Evolutionary conservation across 495 filamentous ascomycete genomes (phyloP).

Genomic region (Daldinia decipiens): DNA sequence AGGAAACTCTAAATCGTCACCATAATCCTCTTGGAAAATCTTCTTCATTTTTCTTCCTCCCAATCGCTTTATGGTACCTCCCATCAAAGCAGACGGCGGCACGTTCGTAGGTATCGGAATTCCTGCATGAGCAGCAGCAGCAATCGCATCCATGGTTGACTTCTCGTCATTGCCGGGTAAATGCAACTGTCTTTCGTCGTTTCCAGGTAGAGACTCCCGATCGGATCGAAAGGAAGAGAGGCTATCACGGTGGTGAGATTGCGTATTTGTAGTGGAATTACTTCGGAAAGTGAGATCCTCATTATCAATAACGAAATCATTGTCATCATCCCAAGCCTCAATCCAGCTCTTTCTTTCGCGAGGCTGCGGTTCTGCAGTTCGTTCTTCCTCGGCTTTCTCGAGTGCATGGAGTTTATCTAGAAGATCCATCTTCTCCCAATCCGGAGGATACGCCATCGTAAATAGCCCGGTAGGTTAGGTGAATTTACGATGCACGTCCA

Average conservation of each 20-base stretch:
- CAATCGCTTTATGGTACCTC: constrained; percentile 92
- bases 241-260: constrained; percentile 73
- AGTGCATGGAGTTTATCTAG: background rate
- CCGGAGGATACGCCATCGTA: background rate
- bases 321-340: constrained; percentile 91
- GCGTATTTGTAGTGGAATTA: constrained; percentile 65
- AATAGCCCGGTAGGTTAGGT: background rate
- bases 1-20: constrained; percentile 87
- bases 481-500: background rate
- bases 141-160: constrained; percentile 83
- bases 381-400: constrained; percentile 1
- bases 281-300: constrained; percentile 75
- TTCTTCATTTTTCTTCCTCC: constrained; percentile 83
- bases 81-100: constrained; percentile 91
- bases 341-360: constrained; percentile 48
- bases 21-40: constrained; percentile 87
- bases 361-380: constrained; percentile 61
- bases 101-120: constrained; percentile 92
- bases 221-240: constrained; percentile 83
- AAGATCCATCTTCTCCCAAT: constrained; percentile 13
- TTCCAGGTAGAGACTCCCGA: constrained; percentile 74
- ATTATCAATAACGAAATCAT: constrained; percentile 73
- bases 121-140: constrained; percentile 84
- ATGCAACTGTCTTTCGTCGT: constrained; percentile 87
- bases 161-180: constrained; percentile 81